Evolutionary conservation across 192 early-diverging fungal species (phyloP), one percentile per base, ranked within the genome.

Genomic region (Podila minutissima): DNA sequence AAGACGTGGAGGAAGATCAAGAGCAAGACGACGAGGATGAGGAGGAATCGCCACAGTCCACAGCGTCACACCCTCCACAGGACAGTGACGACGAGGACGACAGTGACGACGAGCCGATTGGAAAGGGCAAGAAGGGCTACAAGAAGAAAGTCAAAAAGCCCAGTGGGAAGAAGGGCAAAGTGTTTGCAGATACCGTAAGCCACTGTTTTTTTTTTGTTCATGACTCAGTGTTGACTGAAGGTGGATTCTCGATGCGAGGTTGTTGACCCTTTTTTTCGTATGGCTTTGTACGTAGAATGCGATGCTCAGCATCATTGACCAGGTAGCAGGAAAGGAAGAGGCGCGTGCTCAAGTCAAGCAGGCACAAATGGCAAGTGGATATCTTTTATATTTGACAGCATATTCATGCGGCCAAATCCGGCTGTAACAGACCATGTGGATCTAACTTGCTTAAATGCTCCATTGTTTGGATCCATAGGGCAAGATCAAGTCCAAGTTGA

Each of bases 91-190:
- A 74, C 11, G 75, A 77, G n/a, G 31, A 32, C 11, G 67, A 65
- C 10, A 59, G 31, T 13, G 74, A 76, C 20, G 57, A 64, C 26
- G 75, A 62, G n/a, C 59, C 58, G 1, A 60, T 71, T 32, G 75
- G 69, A 13, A 77, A 62, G 59, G 69, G 75, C 38, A 77, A 66
- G 59, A 77, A 77, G 64, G 75, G 75, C 5, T 77, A 62, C 64
- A 77, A 24, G 69, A 70, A 51, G 29, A 77, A 77, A 50, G 50
- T 62, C 59, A 77, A 77, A 62, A 77, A 77, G 50, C 75, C 75
- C 26, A 77, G 75, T 24, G 75, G 75, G 31, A 77, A 77, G 69
- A 77, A 77, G 37, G 75, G 75, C 53, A 77, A 77, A 37, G 64
- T 77, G 26, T 77, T 77, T 71, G 75, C 64, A 37, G 75, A 77